phyloP scores from a whole-genome alignment of 306 rosid species.

The Fragaria vesca region DNA sequence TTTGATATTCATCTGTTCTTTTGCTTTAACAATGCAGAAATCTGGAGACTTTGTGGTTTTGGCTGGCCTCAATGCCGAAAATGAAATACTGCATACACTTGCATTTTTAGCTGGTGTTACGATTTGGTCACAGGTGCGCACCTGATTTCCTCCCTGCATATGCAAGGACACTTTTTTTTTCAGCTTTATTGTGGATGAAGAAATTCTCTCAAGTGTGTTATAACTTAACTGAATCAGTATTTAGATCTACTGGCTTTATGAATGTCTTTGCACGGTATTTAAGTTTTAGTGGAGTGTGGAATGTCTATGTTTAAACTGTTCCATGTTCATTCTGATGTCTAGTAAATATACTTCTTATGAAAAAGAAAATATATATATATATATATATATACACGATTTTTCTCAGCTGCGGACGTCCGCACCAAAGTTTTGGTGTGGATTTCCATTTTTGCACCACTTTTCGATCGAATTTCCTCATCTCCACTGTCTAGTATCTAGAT shows the following conservation, averaged over 20 bases:
- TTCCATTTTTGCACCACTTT: too few species aligned
- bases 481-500: too few species aligned
- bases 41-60: slow-evolving; percentile 61
- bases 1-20: neutral
- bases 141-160: slow-evolving; percentile 19
- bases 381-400: too few species aligned
- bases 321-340: neutral
- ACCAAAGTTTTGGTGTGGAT: too few species aligned
- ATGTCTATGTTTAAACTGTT: neutral
- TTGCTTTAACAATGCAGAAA: slow-evolving; percentile 54
- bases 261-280: neutral
- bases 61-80: slow-evolving; percentile 77
- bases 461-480: too few species aligned
- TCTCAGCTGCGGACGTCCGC: too few species aligned
- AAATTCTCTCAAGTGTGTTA: neutral
- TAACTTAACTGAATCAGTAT: neutral
- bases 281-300: neutral
- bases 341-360: neutral
- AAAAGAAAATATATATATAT: too few species aligned
- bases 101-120: slow-evolving; percentile 75
- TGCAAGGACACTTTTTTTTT: neutral
- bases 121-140: slow-evolving; percentile 88
- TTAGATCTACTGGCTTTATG: neutral
- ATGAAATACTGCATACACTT: slow-evolving; percentile 89
- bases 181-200: neutral